Conservation (phyloP, 2,329 filamentous ascomycete genomes). For the Scortechinia acanthostroma region DNA sequence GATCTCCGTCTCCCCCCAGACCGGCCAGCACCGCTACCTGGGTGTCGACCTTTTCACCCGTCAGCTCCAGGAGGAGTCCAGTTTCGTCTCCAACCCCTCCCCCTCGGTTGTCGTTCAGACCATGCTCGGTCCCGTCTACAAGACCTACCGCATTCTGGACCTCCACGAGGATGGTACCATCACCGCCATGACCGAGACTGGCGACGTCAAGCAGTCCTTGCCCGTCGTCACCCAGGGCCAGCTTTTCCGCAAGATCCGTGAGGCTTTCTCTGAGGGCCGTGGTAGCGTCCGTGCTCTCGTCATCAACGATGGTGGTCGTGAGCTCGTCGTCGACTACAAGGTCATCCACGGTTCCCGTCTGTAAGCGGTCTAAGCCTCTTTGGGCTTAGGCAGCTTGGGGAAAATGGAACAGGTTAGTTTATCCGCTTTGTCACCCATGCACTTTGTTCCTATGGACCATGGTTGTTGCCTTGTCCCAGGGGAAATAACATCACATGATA, state of each 20-base stretch:
- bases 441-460: too few relatives aligned
- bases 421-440: too few relatives aligned
- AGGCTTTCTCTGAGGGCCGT: constrained; percentile 83
- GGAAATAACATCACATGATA: too few relatives aligned
- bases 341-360: constrained; percentile 76
- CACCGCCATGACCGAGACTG: constrained; percentile 97
- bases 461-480: too few relatives aligned
- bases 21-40: constrained; percentile 98
- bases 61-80: constrained; percentile 97
- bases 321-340: constrained; percentile 98
- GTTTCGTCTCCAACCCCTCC: constrained; percentile 92
- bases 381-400: too few relatives aligned
- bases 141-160: constrained; percentile 99
- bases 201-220: constrained; percentile 94
- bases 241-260: constrained; percentile 73
- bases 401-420: too few relatives aligned
- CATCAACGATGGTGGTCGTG: constrained; percentile 84
- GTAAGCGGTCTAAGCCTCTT: too few relatives aligned
- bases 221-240: constrained; percentile 91
- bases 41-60: constrained; percentile 99
- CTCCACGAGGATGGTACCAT: constrained; percentile 75
- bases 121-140: constrained; percentile 98
- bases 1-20: constrained; percentile 95
- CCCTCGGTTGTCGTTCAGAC: constrained; percentile 97
- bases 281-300: constrained; percentile 92